Conservation (phyloP, 176 grass and related monocot genomes). For the Puya raimondii region DNA sequence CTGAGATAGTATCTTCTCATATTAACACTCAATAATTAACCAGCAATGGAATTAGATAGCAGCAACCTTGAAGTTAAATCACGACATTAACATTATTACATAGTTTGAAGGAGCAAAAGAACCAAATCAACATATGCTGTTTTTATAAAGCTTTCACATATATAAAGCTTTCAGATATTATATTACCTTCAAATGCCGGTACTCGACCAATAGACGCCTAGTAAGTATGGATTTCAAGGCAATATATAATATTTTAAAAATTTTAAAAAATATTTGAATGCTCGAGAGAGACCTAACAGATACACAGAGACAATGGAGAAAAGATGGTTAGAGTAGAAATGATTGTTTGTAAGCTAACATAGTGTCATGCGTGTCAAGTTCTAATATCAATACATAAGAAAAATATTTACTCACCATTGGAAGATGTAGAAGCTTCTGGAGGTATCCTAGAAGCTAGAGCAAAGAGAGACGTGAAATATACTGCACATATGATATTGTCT, state of each 20-base stretch:
- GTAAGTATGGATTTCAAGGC: too few species aligned
- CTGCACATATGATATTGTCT: constrained; percentile 75
- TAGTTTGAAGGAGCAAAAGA: background rate
- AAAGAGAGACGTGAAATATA: constrained; percentile 65
- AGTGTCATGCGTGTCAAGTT: background rate
- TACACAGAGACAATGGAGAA: background rate
- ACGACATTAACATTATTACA: background rate
- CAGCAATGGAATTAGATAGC: too few species aligned
- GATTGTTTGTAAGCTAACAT: background rate
- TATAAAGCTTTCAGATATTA: too few species aligned
- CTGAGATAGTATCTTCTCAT: background rate
- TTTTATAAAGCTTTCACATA: too few species aligned
- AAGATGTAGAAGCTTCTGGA: constrained; percentile 21
- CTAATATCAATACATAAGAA: background rate
- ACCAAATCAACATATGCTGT: background rate
- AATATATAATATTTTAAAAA: too few species aligned
- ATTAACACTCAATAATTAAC: too few species aligned
- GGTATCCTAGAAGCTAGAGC: constrained; percentile 56
- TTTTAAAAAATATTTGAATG: too few species aligned
- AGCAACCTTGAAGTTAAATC: background rate
- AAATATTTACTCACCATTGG: constrained; percentile 20
- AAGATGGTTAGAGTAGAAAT: background rate
- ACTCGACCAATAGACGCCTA: too few species aligned
- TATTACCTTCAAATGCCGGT: too few species aligned
- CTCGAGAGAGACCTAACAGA: too few species aligned